Conservation (phyloP, 352 stramenopile species). For the Globisporangium rhizosaccharum region DNA sequence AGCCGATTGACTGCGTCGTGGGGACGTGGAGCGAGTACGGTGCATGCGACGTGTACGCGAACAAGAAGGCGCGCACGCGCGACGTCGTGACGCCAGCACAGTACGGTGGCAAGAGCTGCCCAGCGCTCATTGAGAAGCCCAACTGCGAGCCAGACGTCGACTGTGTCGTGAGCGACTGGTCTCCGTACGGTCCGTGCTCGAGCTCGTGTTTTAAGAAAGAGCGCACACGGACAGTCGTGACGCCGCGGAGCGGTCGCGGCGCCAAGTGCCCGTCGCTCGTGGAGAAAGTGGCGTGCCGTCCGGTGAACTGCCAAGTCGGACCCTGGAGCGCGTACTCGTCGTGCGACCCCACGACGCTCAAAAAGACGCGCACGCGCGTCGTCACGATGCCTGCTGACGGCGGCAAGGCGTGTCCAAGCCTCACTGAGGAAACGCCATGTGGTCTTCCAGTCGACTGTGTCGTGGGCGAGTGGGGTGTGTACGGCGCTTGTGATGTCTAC, state of each 20-base stretch:
- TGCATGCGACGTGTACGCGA: constrained; percentile 35
- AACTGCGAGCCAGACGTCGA: constrained; percentile 40
- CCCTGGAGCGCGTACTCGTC: constrained; percentile 38
- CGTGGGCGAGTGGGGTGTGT: constrained; percentile 41
- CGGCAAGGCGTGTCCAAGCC: constrained; percentile 30
- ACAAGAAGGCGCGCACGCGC: constrained; percentile 42
- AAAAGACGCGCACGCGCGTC: constrained; percentile 31
- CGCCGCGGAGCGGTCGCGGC: constrained; percentile 23
- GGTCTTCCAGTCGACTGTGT: constrained; percentile 37
- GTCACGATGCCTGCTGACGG: constrained; percentile 27
- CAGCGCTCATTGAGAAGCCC: constrained; percentile 23
- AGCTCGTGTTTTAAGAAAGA: constrained; percentile 26
- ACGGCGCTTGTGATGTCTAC: constrained; percentile 25
- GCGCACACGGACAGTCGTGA: constrained; percentile 32
- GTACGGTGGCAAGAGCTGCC: constrained; percentile 34
- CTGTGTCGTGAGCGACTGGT: constrained; percentile 59
- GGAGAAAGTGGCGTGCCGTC: constrained; percentile 28
- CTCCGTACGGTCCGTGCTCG: constrained; percentile 29
- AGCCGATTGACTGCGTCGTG: constrained; percentile 44
- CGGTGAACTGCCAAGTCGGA: constrained; percentile 41
- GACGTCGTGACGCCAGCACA: constrained; percentile 25
- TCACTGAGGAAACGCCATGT: constrained; percentile 29
- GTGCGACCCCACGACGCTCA: constrained; percentile 24
- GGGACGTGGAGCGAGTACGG: constrained; percentile 41
- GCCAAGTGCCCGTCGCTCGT: constrained; percentile 28